Percentiles rank a stretch among this genome's conserved stretches.
phyloP scores from a whole-genome alignment of 306 rosid species.

The Cucumis cinereus region DNA sequence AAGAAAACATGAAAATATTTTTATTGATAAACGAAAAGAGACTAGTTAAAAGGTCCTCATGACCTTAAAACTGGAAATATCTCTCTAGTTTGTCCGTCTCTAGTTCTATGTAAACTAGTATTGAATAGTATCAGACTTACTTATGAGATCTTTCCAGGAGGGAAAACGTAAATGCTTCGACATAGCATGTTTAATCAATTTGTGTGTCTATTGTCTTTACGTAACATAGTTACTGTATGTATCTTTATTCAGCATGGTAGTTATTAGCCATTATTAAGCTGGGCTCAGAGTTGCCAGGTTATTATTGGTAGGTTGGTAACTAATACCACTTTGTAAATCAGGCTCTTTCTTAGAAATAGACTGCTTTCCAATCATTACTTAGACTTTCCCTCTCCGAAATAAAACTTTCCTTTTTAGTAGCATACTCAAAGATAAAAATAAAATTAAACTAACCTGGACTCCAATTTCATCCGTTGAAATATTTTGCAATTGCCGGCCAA shows the following conservation, averaged over 20 bases:
- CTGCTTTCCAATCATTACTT: background rate
- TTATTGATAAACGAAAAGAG: background rate
- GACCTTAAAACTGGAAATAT: background rate
- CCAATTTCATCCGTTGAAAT: conserved; percentile 52
- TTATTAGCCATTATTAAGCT: background rate
- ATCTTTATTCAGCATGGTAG: background rate
- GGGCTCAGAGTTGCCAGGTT: background rate
- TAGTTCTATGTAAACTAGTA: background rate
- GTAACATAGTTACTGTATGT: background rate
- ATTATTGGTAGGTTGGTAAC: background rate
- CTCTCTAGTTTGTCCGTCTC: background rate
- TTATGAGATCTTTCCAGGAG: background rate
- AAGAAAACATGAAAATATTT: background rate
- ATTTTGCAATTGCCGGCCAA: conserved; percentile 57
- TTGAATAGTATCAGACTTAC: background rate
- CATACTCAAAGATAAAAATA: background rate
- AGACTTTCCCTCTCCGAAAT: background rate
- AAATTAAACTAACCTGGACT: conserved; percentile 59
- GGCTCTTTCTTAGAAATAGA: background rate
- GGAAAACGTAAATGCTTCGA: background rate
- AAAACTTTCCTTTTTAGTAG: background rate
- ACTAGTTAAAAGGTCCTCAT: background rate
- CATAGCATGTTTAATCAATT: background rate
- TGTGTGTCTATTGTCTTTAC: background rate
- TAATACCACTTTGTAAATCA: background rate